A percentile compares a stretch with the other conserved stretches of the same genome.
phyloP scores from a whole-genome alignment of 257 asterid genomes.

The Solanum infundibuliforme region DNA sequence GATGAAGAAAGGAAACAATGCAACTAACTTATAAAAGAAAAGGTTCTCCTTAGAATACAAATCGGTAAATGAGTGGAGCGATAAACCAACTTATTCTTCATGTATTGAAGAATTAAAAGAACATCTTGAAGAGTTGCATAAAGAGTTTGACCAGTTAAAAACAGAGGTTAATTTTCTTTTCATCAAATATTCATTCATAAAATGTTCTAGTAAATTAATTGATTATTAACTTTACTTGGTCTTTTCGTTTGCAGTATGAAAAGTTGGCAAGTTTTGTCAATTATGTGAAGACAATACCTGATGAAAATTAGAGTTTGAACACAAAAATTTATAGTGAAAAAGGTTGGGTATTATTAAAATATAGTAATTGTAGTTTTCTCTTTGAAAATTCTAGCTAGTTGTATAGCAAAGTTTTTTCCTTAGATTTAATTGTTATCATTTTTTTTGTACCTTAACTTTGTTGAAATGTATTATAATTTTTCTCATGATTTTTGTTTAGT shows the following conservation, averaged over 20 bases:
- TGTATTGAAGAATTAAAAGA: background rate
- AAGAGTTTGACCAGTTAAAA: background rate
- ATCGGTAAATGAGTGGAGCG: background rate
- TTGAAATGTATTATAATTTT: background rate
- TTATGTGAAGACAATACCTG: background rate
- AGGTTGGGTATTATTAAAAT: background rate
- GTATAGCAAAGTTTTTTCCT: background rate
- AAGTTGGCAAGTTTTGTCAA: background rate
- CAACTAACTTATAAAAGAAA: background rate
- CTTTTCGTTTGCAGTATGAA: background rate
- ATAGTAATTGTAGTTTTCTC: background rate
- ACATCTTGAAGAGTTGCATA: background rate
- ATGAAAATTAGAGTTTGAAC: background rate
- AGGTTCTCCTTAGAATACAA: background rate
- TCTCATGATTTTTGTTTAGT: background rate
- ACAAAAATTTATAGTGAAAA: background rate
- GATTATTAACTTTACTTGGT: background rate
- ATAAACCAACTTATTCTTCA: background rate
- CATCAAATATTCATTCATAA: background rate
- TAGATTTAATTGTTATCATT: background rate
- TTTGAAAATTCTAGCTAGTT: background rate
- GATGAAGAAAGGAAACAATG: background rate
- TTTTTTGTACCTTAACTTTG: background rate
- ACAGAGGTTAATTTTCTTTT: background rate
- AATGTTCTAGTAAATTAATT: background rate